These are phyloP conservation scores for Camellia sinensis DNA, from an alignment of 148 eudicot genomes.

Conservation along the genomic window DNA sequence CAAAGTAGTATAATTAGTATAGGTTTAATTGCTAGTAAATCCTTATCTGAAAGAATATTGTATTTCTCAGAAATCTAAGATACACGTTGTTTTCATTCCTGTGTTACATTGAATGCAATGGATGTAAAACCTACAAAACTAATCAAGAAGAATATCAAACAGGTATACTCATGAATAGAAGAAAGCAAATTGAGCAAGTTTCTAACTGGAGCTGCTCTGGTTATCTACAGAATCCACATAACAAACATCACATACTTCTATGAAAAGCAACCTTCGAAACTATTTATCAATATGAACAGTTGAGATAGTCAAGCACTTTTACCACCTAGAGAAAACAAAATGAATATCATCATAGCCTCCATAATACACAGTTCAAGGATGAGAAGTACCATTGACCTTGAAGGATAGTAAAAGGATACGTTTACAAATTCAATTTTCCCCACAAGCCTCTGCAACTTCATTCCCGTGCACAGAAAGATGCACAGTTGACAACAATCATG, in stretches of 20 bases:
- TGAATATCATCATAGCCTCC: background rate
- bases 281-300: no score
- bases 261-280: background rate
- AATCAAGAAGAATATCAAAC: background rate
- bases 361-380: background rate
- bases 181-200: conserved; percentile 4
- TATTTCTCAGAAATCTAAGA: background rate
- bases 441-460: conserved; percentile 33
- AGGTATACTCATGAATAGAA: background rate
- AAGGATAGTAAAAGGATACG: conserved; percentile 50
- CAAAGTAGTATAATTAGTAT: background rate
- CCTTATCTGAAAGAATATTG: background rate
- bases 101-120: background rate
- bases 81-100: background rate
- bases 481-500: background rate
- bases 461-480: conserved; percentile 30
- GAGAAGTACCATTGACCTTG: conserved; percentile 36
- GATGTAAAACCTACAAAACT: background rate
- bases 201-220: background rate
- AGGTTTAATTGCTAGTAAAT: background rate
- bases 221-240: background rate
- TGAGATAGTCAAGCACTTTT: background rate
- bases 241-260: background rate
- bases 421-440: conserved; percentile 44
- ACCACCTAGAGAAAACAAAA: background rate